phyloP scores from a whole-genome alignment of 768 basidiomycete genomes.

The Vararia minispora region DNA sequence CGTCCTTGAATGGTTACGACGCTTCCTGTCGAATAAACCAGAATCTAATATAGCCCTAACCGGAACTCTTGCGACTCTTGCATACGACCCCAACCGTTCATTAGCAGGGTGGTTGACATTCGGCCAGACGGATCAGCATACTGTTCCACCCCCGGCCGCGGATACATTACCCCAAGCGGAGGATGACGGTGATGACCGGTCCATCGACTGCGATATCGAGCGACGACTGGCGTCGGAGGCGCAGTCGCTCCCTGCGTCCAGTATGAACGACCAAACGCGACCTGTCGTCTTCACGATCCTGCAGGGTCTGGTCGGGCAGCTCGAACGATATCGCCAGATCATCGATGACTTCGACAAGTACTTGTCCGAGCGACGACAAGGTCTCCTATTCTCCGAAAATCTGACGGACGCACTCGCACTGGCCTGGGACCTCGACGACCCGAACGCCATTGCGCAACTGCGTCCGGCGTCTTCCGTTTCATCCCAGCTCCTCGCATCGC shows the following conservation, averaged over 20 bases:
- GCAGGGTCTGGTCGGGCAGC: conserved; percentile 67
- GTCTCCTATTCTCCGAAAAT: conserved; percentile 86
- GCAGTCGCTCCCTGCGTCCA: conserved; percentile 49
- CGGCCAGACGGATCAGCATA: conserved; percentile 29
- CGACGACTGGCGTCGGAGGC: conserved; percentile 49
- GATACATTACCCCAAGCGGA: conserved; percentile 18
- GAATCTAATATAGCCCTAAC: conserved; percentile 86
- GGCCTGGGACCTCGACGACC: conserved; percentile 49
- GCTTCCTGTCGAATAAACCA: conserved; percentile 78
- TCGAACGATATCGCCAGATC: conserved; percentile 66
- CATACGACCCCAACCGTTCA: conserved; percentile 77
- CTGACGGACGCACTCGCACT: conserved; percentile 80
- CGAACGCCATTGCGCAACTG: conserved; percentile 15
- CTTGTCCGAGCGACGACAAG: conserved; percentile 77
- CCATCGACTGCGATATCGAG: conserved; percentile 67
- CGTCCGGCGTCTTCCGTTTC: conserved; percentile 19
- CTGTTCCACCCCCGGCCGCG: conserved; percentile 10
- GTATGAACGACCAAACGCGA: conserved; percentile 58
- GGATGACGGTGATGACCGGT: conserved; percentile 67
- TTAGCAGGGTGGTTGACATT: conserved; percentile 86
- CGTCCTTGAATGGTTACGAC: conserved; percentile 57
- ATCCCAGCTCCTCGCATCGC: conserved; percentile 22
- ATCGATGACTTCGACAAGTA: conserved; percentile 78
- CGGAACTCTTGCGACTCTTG: conserved; percentile 68
- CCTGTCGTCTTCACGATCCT: conserved; percentile 78